Percentiles rank a stretch among this genome's conserved stretches.
phyloP scores from a whole-genome alignment of 352 stramenopile species.

The Globisporangium viniferum region DNA sequence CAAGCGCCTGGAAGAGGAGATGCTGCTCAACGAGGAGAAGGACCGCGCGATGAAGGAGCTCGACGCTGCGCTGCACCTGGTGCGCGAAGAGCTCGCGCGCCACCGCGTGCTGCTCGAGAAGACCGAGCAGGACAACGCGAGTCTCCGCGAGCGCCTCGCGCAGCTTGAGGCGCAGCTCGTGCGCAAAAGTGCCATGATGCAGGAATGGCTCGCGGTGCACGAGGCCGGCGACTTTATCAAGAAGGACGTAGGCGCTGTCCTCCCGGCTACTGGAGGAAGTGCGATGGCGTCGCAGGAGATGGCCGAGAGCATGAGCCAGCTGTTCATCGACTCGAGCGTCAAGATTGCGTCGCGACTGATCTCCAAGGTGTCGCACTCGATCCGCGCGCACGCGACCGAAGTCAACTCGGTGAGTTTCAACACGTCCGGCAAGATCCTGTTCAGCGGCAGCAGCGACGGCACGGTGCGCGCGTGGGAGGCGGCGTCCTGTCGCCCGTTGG shows the following conservation, averaged over 20 bases:
- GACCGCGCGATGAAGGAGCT: slow-evolving; percentile 66
- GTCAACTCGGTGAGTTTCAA: slow-evolving; percentile 86
- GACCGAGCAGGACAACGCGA: slow-evolving; percentile 40
- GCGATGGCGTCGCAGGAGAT: slow-evolving; percentile 40
- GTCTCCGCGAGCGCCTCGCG: slow-evolving; percentile 34
- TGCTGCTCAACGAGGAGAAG: slow-evolving; percentile 57
- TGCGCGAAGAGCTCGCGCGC: slow-evolving; percentile 58
- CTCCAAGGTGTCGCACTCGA: slow-evolving; percentile 41
- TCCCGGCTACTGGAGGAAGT: neutral
- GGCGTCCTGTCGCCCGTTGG: slow-evolving; percentile 41
- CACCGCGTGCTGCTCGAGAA: slow-evolving; percentile 50
- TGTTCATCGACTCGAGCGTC: slow-evolving; percentile 27
- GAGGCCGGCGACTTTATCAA: slow-evolving; percentile 25
- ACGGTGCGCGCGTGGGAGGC: slow-evolving; percentile 80
- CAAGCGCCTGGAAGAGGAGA: slow-evolving; percentile 63
- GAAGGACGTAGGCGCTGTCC: neutral
- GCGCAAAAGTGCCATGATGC: slow-evolving; percentile 58
- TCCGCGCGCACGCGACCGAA: slow-evolving; percentile 78
- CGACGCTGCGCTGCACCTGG: slow-evolving; percentile 38
- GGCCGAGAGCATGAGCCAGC: slow-evolving; percentile 41
- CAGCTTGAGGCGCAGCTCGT: slow-evolving; percentile 56
- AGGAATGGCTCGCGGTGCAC: slow-evolving; percentile 52
- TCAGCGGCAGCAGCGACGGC: slow-evolving; percentile 79
- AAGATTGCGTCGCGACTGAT: slow-evolving; percentile 28
- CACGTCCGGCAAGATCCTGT: slow-evolving; percentile 76